phyloP scores from a whole-genome alignment of 225 moss, liverwort and hornwort genomes.

The Anthoceros angustus region DNA sequence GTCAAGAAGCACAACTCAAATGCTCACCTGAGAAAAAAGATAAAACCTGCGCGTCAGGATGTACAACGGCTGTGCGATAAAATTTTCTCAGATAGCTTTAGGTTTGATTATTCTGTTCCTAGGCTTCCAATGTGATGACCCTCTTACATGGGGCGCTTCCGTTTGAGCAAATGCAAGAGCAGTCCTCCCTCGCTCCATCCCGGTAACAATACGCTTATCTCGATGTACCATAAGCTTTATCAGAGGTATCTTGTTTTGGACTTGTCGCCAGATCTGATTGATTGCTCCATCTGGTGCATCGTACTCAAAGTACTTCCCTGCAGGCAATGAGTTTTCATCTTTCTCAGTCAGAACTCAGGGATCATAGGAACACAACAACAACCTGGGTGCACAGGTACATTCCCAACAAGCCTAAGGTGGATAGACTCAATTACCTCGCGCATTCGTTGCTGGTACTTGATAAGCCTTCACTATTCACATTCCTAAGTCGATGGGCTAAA shows the following conservation, averaged over 20 bases:
- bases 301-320: conserved; percentile 1
- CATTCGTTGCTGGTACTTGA: not conserved
- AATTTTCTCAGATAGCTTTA: no score
- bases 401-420: not conserved
- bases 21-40: no score
- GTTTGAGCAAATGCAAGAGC: not conserved
- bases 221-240: not conserved
- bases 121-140: no score
- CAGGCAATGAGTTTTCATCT: not conserved
- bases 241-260: not conserved
- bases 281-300: not conserved
- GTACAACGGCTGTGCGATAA: no score
- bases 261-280: conserved; percentile 5
- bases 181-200: not conserved
- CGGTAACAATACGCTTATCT: not conserved
- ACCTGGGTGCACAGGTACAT: not conserved
- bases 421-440: not conserved
- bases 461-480: not conserved
- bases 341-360: not conserved
- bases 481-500: conserved; percentile 20
- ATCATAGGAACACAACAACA: not conserved
- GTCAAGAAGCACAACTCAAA: no score
- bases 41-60: no score
- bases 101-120: no score
- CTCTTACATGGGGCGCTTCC: not conserved